A percentile compares a stretch with the other conserved stretches of the same genome.
phyloP scores from a whole-genome alignment of 1,284 basidiomycete species.

The Gymnopus androsaceus region DNA sequence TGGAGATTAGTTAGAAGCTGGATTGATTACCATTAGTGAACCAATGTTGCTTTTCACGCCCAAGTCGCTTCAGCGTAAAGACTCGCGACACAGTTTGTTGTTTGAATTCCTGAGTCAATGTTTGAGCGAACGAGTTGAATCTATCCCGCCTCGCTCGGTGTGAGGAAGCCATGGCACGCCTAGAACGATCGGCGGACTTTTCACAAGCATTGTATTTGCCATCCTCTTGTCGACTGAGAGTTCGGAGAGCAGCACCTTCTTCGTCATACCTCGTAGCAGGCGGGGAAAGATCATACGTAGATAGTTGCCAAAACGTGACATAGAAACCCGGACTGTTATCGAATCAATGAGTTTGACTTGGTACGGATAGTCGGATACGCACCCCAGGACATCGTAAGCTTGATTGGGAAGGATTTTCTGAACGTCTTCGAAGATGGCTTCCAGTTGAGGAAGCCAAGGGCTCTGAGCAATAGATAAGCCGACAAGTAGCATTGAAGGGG shows the following conservation, averaged over 20 bases:
- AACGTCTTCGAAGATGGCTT: constrained; percentile 69
- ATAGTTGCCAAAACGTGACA: constrained; percentile 92
- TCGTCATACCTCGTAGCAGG: constrained; percentile 72
- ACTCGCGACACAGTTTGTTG: constrained; percentile 72
- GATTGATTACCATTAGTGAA: constrained; percentile 69
- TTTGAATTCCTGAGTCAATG: constrained; percentile 70
- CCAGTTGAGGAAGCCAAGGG: constrained; percentile 77
- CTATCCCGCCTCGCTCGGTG: constrained; percentile 66
- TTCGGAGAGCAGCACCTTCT: constrained; percentile 57
- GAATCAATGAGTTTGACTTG: neutral
- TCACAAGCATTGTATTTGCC: constrained; percentile 58
- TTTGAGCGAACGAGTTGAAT: constrained; percentile 55
- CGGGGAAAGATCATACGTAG: constrained; percentile 82
- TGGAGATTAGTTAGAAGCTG: constrained; percentile 5
- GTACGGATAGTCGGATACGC: constrained; percentile 24
- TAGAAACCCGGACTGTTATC: constrained; percentile 80
- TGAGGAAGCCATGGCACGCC: constrained; percentile 52
- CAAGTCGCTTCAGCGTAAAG: constrained; percentile 76
- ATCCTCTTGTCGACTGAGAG: constrained; percentile 65
- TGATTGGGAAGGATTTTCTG: constrained; percentile 66
- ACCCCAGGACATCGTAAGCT: constrained; percentile 74
- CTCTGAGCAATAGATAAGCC: constrained; percentile 40
- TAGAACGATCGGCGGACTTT: constrained; percentile 61
- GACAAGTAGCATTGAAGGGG: neutral
- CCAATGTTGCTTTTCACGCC: constrained; percentile 86